These are phyloP conservation scores for Fusarium ambrosium DNA, from an alignment of 2,329 filamentous ascomycete species.

Conservation along the genomic window DNA sequence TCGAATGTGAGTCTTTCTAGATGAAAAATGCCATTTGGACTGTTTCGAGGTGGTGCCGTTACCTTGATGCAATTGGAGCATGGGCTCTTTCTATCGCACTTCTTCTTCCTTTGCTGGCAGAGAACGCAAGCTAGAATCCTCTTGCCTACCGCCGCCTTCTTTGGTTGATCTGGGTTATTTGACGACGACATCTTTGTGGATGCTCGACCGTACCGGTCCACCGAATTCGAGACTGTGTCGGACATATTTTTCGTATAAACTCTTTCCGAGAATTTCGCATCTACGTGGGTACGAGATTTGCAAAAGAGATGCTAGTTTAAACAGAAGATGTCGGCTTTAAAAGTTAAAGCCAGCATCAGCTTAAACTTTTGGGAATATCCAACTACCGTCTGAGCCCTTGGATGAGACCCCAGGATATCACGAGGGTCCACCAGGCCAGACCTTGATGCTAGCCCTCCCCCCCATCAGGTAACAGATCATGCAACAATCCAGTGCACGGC, in stretches of 20 bases:
- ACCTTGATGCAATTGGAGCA: conserved; percentile 50
- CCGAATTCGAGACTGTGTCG: conserved; percentile 13
- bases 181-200: conserved; percentile 24
- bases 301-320: background rate
- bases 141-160: conserved; percentile 25
- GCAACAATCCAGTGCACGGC: conserved; percentile 23
- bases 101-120: conserved; percentile 53
- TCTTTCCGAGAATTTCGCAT: background rate
- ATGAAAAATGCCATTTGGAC: background rate
- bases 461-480: conserved; percentile 24
- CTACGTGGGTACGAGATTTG: background rate
- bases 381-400: background rate
- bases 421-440: background rate
- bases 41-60: background rate
- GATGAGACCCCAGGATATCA: background rate
- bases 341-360: conserved; percentile 1
- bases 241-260: conserved; percentile 32
- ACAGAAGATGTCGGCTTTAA: conserved; percentile 23
- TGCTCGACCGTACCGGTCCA: conserved; percentile 11
- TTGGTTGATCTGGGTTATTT: conserved; percentile 17
- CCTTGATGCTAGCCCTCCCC: background rate
- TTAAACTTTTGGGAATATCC: background rate
- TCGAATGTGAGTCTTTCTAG: background rate
- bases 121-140: conserved; percentile 46
- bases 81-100: conserved; percentile 50